Conservation (phyloP, 2,329 filamentous ascomycete genomes). For the Trichoderma polysporum region DNA sequence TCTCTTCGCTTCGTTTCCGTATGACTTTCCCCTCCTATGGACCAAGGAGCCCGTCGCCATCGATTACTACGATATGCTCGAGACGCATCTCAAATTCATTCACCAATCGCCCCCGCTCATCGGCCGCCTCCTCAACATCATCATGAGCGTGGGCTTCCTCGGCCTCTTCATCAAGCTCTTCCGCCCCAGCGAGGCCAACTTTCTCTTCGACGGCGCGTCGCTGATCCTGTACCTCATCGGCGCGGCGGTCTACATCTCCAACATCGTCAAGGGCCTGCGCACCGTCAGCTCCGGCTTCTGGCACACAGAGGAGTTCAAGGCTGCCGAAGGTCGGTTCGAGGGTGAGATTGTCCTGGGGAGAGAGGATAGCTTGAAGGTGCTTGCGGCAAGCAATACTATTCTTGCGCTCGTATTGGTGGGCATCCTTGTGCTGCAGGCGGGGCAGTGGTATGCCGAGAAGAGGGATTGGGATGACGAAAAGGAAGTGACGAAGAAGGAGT, state of each 20-base stretch:
- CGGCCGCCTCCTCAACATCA: conserved; percentile 88
- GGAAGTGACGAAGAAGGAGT: conserved; percentile 52
- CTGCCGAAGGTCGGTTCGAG: conserved; percentile 44
- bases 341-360: conserved; percentile 71
- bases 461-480: conserved; percentile 82
- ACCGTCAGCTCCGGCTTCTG: conserved; percentile 74
- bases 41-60: conserved; percentile 63
- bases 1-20: conserved; percentile 93
- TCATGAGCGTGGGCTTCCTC: conserved; percentile 80
- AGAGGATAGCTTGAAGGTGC: conserved; percentile 86
- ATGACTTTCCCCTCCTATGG: conserved; percentile 90
- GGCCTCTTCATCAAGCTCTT: conserved; percentile 95
- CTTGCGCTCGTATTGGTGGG: conserved; percentile 88
- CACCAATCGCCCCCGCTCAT: conserved; percentile 91
- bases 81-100: conserved; percentile 86
- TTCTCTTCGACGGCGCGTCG: conserved; percentile 86
- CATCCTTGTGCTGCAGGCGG: conserved; percentile 88
- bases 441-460: conserved; percentile 97
- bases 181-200: conserved; percentile 88
- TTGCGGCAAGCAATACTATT: conserved; percentile 95
- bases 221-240: conserved; percentile 82
- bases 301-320: conserved; percentile 42
- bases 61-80: conserved; percentile 78
- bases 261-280: conserved; percentile 92
- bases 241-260: conserved; percentile 88